phyloP scores from a whole-genome alignment of 306 rosid genomes.

The Cicer pinnatifidum region DNA sequence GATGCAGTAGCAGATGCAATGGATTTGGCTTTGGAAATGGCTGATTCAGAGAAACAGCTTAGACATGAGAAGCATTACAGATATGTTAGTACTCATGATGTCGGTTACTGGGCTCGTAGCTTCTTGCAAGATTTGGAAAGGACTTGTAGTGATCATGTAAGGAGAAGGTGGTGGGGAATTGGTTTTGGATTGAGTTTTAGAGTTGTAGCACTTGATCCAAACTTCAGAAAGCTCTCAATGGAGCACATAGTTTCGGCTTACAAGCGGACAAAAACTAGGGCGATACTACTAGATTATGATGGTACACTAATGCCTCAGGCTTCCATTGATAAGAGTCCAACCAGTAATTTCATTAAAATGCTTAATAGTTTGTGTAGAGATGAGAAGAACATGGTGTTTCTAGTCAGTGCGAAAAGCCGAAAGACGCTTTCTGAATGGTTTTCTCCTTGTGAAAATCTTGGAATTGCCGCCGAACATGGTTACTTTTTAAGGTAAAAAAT shows the following conservation, averaged over 20 bases:
- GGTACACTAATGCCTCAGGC: conserved; percentile 80
- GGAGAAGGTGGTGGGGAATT: conserved; percentile 81
- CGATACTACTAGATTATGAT: conserved; percentile 82
- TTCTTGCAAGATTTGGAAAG: conserved; percentile 81
- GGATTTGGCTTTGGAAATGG: conserved; percentile 73
- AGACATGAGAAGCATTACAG: conserved; percentile 90
- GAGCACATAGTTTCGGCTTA: conserved; percentile 80
- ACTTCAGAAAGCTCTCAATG: conserved; percentile 77
- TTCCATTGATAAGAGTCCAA: conserved; percentile 72
- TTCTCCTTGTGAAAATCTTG: conserved; percentile 76
- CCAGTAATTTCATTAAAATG: conserved; percentile 57
- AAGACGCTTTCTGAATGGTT: conserved; percentile 71
- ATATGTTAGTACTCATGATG: conserved; percentile 89
- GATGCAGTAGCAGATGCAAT: conserved; percentile 92
- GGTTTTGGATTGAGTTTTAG: conserved; percentile 87
- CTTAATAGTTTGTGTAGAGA: conserved; percentile 69
- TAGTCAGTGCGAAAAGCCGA: conserved; percentile 78
- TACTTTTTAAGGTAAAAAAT: conserved; percentile 66
- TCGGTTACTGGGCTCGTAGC: conserved; percentile 89
- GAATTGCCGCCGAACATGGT: conserved; percentile 87
- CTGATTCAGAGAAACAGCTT: conserved; percentile 73
- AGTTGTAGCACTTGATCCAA: conserved; percentile 85
- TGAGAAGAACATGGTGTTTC: conserved; percentile 66
- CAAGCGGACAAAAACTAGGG: conserved; percentile 66
- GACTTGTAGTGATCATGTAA: conserved; percentile 73